phyloP scores from a whole-genome alignment of 208 protist species.

The Trypanosoma platydactyli region DNA sequence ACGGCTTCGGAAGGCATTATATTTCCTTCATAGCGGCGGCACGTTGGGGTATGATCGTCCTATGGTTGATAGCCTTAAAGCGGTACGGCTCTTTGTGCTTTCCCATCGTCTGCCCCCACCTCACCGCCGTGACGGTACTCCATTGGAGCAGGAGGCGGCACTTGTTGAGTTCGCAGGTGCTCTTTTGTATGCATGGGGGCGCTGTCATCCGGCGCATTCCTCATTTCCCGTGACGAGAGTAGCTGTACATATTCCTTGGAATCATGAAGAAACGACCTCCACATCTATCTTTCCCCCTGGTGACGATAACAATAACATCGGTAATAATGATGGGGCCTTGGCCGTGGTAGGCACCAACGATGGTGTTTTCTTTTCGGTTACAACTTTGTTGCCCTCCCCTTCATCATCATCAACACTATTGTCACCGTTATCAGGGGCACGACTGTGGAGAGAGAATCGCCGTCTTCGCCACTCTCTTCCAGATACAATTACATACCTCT shows the following conservation, averaged over 20 bases:
- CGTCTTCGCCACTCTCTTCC: constrained; percentile 28
- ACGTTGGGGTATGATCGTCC: background rate
- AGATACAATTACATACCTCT: constrained; percentile 54
- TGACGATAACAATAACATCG: background rate
- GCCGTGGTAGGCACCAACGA: background rate
- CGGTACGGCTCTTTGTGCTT: constrained; percentile 16
- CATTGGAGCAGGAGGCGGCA: constrained; percentile 10
- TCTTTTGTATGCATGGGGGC: constrained; percentile 16
- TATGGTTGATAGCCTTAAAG: constrained; percentile 22
- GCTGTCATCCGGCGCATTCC: constrained; percentile 6
- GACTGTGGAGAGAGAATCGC: background rate
- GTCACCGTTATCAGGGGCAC: background rate
- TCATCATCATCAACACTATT: background rate
- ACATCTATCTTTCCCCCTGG: background rate
- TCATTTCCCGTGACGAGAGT: background rate
- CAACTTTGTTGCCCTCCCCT: background rate
- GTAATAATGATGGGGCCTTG: background rate
- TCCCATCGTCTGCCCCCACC: constrained; percentile 1
- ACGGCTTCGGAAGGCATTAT: constrained; percentile 16
- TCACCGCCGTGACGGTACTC: constrained; percentile 16
- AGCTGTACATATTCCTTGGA: background rate
- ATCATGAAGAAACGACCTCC: background rate
- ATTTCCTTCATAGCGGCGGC: constrained; percentile 14
- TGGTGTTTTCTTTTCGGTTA: constrained; percentile 15
- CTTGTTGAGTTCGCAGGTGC: constrained; percentile 22